These are phyloP conservation scores for Phoenix dactylifera DNA, from an alignment of 176 grass and related monocot genomes.

Conservation along the genomic window DNA sequence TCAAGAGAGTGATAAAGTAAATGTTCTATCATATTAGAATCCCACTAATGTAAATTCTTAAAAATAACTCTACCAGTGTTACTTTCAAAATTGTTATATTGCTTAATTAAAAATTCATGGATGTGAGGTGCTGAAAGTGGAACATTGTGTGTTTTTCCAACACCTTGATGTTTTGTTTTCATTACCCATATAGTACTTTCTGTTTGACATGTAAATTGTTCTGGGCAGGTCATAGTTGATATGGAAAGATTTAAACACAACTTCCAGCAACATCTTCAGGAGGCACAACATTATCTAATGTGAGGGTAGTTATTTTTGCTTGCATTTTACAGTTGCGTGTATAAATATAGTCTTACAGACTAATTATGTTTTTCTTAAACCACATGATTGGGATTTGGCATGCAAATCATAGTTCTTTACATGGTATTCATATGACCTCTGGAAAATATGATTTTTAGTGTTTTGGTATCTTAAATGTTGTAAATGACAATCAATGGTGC, in stretches of 20 bases:
- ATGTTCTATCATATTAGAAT: too few species aligned
- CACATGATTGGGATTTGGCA: not conserved
- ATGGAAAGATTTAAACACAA: slow-evolving; percentile 74
- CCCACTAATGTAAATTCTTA: too few species aligned
- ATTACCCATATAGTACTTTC: not conserved
- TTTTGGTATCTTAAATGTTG: not conserved
- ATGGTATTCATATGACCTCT: too few species aligned
- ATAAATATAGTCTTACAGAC: slow-evolving; percentile 6
- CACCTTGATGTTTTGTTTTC: too few species aligned
- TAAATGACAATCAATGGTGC: not conserved
- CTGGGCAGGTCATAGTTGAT: slow-evolving; percentile 64
- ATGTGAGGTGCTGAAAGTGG: too few species aligned
- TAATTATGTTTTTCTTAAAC: not conserved
- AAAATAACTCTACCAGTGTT: too few species aligned
- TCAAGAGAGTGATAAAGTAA: too few species aligned
- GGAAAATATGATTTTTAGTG: too few species aligned
- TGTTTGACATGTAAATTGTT: slow-evolving; percentile 11
- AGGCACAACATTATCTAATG: slow-evolving; percentile 48
- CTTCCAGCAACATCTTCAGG: slow-evolving; percentile 43
- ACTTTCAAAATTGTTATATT: too few species aligned
- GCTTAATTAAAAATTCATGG: too few species aligned
- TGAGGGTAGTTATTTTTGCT: slow-evolving; percentile 29
- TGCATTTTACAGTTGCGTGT: slow-evolving; percentile 2
- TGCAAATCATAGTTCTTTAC: too few species aligned
- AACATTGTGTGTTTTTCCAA: too few species aligned